phyloP scores from a whole-genome alignment of 75 land plant genomes.

The Pinus albicaulis region DNA sequence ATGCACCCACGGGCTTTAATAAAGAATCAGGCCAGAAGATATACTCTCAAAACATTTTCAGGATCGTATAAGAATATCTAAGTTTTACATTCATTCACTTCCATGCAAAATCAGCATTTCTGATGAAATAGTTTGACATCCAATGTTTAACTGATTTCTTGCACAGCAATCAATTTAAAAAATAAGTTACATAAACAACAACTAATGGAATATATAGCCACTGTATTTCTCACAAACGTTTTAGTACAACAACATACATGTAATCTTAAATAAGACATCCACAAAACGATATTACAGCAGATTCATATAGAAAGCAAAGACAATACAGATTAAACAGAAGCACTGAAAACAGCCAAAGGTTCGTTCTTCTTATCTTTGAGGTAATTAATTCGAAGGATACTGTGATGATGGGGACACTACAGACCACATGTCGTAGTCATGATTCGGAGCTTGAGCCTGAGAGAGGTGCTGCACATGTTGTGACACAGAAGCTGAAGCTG shows the following conservation, averaged over 20 bases:
- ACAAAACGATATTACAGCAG: background rate
- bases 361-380: background rate
- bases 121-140: background rate
- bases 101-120: too few species aligned
- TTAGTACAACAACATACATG: background rate
- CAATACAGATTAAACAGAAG: background rate
- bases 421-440: conserved; percentile 5
- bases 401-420: background rate
- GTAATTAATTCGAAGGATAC: background rate
- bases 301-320: background rate
- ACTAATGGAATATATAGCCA: background rate
- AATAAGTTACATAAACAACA: background rate
- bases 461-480: background rate
- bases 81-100: too few species aligned
- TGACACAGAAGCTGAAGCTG: background rate
- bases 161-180: background rate
- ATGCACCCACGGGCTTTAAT: background rate
- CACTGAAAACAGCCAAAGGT: background rate
- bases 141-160: conserved; percentile 3
- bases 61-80: too few species aligned
- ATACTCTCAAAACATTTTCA: too few species aligned
- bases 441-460: background rate
- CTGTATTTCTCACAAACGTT: background rate
- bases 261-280: background rate
- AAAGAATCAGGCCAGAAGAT: background rate